Percentiles rank a stretch among this genome's conserved stretches.
phyloP scores from a whole-genome alignment of 352 stramenopile species.

The Globisporangium uncinulatum region DNA sequence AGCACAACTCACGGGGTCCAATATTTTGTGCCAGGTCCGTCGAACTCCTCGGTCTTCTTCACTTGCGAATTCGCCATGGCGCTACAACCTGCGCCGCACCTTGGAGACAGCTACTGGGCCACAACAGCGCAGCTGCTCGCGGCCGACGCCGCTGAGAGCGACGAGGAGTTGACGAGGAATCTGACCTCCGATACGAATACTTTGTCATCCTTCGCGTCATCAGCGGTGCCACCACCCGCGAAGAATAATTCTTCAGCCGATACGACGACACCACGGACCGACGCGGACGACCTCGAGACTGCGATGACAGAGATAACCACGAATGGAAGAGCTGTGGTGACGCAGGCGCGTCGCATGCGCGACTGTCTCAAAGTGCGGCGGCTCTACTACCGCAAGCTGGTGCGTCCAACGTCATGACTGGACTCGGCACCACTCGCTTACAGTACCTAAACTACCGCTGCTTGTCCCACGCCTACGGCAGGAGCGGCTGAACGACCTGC shows the following conservation, averaged over 20 bases:
- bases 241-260: too few species aligned
- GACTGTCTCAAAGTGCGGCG: slow-evolving; percentile 15
- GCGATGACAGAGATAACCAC: background rate
- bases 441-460: too few species aligned
- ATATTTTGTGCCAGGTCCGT: too few species aligned
- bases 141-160: background rate
- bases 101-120: slow-evolving; percentile 5
- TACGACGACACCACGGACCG: background rate
- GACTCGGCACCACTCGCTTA: too few species aligned
- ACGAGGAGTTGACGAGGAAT: background rate
- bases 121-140: slow-evolving; percentile 6
- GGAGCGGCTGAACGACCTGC: slow-evolving; percentile 4
- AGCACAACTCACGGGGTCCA: background rate
- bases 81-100: background rate
- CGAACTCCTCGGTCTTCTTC: too few species aligned
- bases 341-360: slow-evolving; percentile 11
- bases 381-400: slow-evolving; percentile 16
- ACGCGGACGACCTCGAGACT: background rate
- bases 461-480: too few species aligned
- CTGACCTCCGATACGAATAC: background rate
- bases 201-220: background rate
- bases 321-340: too few species aligned
- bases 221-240: background rate
- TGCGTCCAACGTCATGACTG: too few species aligned
- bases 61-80: background rate